Conservation (phyloP, 2,329 filamentous ascomycete species). For the Fusarium humuli region DNA sequence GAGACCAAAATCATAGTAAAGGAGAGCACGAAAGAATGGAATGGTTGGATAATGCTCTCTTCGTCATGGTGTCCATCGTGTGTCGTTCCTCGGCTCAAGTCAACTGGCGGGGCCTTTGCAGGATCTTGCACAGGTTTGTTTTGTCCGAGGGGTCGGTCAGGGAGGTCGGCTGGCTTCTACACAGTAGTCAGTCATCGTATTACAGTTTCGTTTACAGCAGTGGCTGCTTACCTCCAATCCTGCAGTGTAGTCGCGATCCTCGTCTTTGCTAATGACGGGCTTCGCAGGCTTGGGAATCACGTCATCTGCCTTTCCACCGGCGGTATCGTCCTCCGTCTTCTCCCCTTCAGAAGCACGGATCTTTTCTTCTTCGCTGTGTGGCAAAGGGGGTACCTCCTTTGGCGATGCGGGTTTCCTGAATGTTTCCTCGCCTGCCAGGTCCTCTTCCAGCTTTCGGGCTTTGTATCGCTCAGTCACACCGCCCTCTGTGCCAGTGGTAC, state of each 20-base stretch:
- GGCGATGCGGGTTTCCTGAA: conserved; percentile 85
- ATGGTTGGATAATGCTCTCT: conserved; percentile 77
- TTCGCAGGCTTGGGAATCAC: conserved; percentile 30
- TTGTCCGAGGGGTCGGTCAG: conserved; percentile 80
- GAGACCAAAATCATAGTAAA: conserved; percentile 98
- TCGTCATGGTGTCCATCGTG: conserved; percentile 62
- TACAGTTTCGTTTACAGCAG: neutral
- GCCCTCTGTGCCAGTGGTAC: conserved; percentile 88
- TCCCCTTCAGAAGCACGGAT: conserved; percentile 57
- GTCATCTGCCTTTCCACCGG: conserved; percentile 18
- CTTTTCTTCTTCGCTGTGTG: conserved; percentile 83
- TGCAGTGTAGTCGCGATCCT: conserved; percentile 51
- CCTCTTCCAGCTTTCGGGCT: conserved; percentile 75
- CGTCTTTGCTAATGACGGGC: conserved; percentile 56
- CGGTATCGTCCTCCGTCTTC: conserved; percentile 5
- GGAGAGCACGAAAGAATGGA: conserved; percentile 91
- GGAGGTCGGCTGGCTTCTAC: conserved; percentile 85
- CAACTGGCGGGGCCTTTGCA: conserved; percentile 72
- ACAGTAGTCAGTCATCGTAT: conserved; percentile 33
- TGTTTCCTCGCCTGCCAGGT: conserved; percentile 70
- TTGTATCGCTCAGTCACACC: conserved; percentile 91
- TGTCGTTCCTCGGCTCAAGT: conserved; percentile 53
- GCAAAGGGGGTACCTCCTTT: conserved; percentile 85
- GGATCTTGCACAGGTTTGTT: conserved; percentile 76
- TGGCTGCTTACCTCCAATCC: conserved; percentile 51